Evolutionary conservation across 257 asterid genomes (phyloP), one percentile per base, ranked within the genome.

Genomic region (Gynochthodes officinalis): DNA sequence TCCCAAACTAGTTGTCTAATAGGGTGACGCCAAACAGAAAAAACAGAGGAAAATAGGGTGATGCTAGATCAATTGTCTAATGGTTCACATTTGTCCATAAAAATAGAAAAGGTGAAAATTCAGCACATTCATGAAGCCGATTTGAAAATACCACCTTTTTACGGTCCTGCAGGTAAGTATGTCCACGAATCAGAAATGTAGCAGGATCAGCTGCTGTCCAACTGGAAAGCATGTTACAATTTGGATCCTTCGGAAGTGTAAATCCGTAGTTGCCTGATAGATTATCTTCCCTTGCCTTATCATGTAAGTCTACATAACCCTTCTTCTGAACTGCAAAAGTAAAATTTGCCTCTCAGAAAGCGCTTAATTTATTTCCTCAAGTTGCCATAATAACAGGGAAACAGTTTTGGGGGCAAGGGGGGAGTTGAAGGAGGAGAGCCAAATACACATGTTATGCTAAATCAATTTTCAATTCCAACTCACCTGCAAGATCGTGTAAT

Each of bases 401-500:
- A 11, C 57, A 50, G 8, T 16, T 19, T 16, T 2, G 21, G 1
- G 21, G 9, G 49, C 21, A 16, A 5, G 11, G 50, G 50, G 50
- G 6, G 50, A 4, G 6, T 5, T 12, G 30, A n/a, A 25, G 25
- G 44, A 8, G 25, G 8, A 57, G 23, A 57, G 40, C 30, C n/a
- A 32, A 65, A 21, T 25, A 42, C 27, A 53, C 27, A 65, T 28
- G 37, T 55, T 40, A 57, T 55, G 64, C 63, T 39, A 14, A 50
- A 39, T 27, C 12, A 62, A 55, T 48, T 19, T 30, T 55, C 78
- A 66, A 4, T 52, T 28, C 35, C 33, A 67, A 72, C 81, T 79
- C 81, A 91, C 97, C 96, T 42, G 99, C 97, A 77, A 94, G 97
- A 81, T 90, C 99, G 69, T 91, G 99, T 85, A 90, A 73, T 74